These are phyloP conservation scores for Aspergillus indologenus DNA, from an alignment of 495 filamentous ascomycete genomes.

Conservation along the genomic window DNA sequence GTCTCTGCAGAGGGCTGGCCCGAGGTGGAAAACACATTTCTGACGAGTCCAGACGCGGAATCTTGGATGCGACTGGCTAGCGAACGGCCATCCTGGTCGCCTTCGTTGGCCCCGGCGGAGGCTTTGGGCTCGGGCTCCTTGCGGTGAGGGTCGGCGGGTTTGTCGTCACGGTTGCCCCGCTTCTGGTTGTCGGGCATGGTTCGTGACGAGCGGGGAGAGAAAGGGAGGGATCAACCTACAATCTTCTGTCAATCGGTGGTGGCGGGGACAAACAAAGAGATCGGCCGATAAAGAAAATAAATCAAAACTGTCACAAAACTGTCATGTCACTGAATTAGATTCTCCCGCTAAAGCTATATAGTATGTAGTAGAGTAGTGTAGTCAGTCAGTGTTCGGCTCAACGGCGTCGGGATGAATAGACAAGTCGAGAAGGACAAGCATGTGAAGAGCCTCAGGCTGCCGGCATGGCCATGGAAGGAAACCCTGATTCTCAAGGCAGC, in stretches of 20 bases:
- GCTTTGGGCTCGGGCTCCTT: slow-evolving; percentile 8
- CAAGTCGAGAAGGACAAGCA: slow-evolving; percentile 9
- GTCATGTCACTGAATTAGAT: not conserved
- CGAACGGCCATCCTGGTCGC: slow-evolving; percentile 16
- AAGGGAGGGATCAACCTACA: not conserved
- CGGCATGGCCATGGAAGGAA: not conserved
- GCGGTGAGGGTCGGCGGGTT: slow-evolving; percentile 10
- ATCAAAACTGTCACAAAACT: not conserved
- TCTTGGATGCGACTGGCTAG: slow-evolving; percentile 38
- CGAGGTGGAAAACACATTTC: slow-evolving; percentile 29
- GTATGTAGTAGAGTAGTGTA: too few relatives aligned
- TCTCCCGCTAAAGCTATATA: not conserved
- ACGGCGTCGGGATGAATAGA: slow-evolving; percentile 14
- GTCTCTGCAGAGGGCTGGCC: slow-evolving; percentile 18
- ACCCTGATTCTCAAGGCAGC: not conserved
- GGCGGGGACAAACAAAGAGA: not conserved
- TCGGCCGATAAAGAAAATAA: not conserved
- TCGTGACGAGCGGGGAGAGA: slow-evolving; percentile 7
- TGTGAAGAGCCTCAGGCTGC: slow-evolving; percentile 18
- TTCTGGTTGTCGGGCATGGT: slow-evolving; percentile 22
- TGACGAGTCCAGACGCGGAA: slow-evolving; percentile 37
- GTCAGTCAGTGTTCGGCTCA: slow-evolving; percentile 17
- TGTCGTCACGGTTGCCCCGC: slow-evolving; percentile 23
- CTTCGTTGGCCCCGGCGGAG: slow-evolving; percentile 8
- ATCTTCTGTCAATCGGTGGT: not conserved